Evolutionary conservation across 208 protist genomes (phyloP).

Genomic region (Leishmania mexicana): DNA sequence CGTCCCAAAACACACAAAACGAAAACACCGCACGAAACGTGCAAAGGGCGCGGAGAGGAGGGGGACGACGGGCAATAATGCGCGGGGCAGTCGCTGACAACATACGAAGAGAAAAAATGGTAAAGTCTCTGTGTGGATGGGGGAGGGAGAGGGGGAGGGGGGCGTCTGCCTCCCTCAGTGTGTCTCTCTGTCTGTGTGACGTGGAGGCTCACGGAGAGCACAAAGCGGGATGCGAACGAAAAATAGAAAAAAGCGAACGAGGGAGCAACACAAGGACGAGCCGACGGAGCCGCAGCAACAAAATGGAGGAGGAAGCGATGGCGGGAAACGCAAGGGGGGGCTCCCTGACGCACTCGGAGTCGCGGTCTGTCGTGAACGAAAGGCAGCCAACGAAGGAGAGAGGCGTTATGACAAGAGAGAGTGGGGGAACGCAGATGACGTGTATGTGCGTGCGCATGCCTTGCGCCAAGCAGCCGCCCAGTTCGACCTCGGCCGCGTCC

Average conservation of each 20-base stretch:
- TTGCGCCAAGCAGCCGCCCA: not conserved
- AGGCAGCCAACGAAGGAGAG: not conserved
- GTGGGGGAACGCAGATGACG: constrained; percentile 4
- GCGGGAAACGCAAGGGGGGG: not conserved
- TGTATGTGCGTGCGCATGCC: not conserved
- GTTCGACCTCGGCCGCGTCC: not conserved
- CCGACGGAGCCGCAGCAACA: not conserved
- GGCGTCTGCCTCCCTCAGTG: not conserved
- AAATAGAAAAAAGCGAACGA: not conserved
- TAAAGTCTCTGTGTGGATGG: not conserved
- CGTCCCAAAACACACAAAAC: not conserved
- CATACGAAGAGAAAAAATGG: not conserved
- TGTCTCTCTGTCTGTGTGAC: not conserved
- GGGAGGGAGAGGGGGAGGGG: no score
- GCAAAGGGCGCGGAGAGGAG: not conserved
- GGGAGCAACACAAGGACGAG: not conserved
- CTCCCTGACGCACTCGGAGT: not conserved
- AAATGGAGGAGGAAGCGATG: not conserved
- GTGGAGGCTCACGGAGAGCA: not conserved
- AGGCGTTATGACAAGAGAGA: not conserved
- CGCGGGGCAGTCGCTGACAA: not conserved
- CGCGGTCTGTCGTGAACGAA: not conserved
- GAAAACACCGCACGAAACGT: no score
- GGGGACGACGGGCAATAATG: not conserved
- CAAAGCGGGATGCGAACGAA: not conserved